phyloP scores from a whole-genome alignment of 495 filamentous ascomycete species.

The Viridothelium virens region DNA sequence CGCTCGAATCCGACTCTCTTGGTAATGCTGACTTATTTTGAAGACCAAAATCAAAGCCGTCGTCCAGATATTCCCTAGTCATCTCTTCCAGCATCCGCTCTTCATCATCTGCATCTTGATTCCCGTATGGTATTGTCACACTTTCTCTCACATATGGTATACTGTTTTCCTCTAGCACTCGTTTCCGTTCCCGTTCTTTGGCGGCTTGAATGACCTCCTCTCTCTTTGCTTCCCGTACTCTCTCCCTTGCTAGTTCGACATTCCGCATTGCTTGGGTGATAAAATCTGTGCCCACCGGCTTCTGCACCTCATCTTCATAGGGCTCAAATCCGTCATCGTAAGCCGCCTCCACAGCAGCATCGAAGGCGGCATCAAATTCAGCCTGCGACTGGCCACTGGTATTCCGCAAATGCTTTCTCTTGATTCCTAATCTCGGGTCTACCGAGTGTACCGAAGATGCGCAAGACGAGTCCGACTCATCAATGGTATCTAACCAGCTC shows the following conservation, averaged over 20 bases:
- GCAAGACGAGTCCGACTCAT: conserved; percentile 77
- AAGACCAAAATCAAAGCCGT: conserved; percentile 69
- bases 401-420: conserved; percentile 56
- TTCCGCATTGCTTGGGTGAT: conserved; percentile 37
- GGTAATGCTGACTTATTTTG: conserved; percentile 70
- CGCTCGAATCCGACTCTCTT: conserved; percentile 82
- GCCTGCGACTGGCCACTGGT: conserved; percentile 74
- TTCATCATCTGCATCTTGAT: conserved; percentile 51
- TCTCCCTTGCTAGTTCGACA: conserved; percentile 71
- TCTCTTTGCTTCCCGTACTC: conserved; percentile 66
- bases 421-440: conserved; percentile 59
- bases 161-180: conserved; percentile 27
- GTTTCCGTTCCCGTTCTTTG: conserved; percentile 41
- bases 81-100: conserved; percentile 89
- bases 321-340: conserved; percentile 90
- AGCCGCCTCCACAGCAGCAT: conserved; percentile 92
- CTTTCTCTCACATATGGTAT: conserved; percentile 15
- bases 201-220: conserved; percentile 56
- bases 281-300: conserved; percentile 1
- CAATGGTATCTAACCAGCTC: conserved; percentile 90
- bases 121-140: conserved; percentile 20
- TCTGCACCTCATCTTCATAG: conserved; percentile 42
- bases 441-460: conserved; percentile 75
- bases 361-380: conserved; percentile 89
- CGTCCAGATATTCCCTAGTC: conserved; percentile 76